phyloP scores from a whole-genome alignment of 2,329 filamentous ascomycete species.

The Torrubiella hemipterigena region DNA sequence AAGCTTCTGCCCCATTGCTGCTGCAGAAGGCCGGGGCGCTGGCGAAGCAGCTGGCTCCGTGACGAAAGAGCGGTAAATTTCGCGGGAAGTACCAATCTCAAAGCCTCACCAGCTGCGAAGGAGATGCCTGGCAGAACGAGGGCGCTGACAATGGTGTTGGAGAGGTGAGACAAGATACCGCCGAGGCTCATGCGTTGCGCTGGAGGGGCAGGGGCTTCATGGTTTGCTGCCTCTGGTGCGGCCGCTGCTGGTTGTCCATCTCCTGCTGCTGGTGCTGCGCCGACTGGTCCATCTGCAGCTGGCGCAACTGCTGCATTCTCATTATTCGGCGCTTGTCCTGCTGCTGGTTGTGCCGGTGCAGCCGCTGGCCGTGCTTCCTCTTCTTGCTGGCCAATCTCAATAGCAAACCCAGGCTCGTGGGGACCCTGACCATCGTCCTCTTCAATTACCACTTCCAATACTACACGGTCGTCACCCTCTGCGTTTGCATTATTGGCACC shows the following conservation, averaged over 20 bases:
- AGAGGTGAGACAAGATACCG: slow-evolving; percentile 26
- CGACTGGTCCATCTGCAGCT: too few relatives aligned
- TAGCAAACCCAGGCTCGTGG: not conserved
- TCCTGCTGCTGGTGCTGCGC: not conserved
- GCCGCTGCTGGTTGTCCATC: slow-evolving; percentile 6
- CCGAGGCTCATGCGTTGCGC: slow-evolving; percentile 20
- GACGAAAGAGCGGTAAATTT: slow-evolving; percentile 45
- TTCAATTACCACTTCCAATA: slow-evolving; percentile 22
- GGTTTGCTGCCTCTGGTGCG: slow-evolving; percentile 10
- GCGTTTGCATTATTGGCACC: too few relatives aligned
- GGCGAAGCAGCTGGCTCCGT: slow-evolving; percentile 12
- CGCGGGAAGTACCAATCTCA: slow-evolving; percentile 56
- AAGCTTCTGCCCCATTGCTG: slow-evolving; percentile 82
- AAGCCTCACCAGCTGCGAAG: slow-evolving; percentile 61
- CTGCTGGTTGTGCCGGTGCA: not conserved
- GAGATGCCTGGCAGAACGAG: slow-evolving; percentile 76
- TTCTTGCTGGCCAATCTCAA: not conserved
- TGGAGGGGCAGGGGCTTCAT: slow-evolving; percentile 22
- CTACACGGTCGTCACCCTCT: slow-evolving; percentile 12
- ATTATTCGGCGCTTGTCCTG: slow-evolving; percentile 1
- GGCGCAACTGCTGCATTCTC: slow-evolving; percentile 3
- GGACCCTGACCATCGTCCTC: slow-evolving; percentile 21
- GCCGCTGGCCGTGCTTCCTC: slow-evolving; percentile 4
- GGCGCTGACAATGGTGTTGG: slow-evolving; percentile 38
- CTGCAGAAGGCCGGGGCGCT: slow-evolving; percentile 57